Percentiles rank a stretch among this genome's conserved stretches.
Evolutionary conservation across 768 basidiomycete genomes (phyloP).

Genomic region (Macrolepiota fuliginosa): DNA sequence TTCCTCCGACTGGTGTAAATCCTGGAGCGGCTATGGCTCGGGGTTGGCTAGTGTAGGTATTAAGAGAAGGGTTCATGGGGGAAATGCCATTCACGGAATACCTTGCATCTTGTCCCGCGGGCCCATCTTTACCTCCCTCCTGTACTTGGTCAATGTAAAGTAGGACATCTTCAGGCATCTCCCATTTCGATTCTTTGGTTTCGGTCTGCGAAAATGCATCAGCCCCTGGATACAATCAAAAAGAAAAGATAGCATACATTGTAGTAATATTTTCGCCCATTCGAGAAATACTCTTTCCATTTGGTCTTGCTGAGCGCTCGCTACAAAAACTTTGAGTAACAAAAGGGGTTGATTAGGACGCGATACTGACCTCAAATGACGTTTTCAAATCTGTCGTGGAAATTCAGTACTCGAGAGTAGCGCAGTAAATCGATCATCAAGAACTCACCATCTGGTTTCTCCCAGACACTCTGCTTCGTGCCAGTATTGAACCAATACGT

Average conservation of each 20-base stretch:
- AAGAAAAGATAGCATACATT: constrained; percentile 49
- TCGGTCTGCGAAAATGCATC: constrained; percentile 51
- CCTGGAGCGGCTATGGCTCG: constrained; percentile 37
- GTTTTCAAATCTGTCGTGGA: constrained; percentile 71
- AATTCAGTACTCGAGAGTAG: not conserved
- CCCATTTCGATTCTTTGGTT: constrained; percentile 95
- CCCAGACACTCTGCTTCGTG: constrained; percentile 93
- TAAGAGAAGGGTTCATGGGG: constrained; percentile 16
- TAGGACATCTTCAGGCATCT: constrained; percentile 90
- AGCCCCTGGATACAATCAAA: constrained; percentile 1
- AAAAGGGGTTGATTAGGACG: constrained; percentile 10
- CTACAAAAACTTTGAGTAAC: constrained; percentile 34
- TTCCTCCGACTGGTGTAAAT: constrained; percentile 39
- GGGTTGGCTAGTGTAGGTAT: constrained; percentile 16
- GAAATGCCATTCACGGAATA: constrained; percentile 26
- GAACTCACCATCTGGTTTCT: constrained; percentile 87
- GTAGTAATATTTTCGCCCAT: constrained; percentile 89
- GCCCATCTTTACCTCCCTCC: constrained; percentile 50
- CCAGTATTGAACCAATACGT: constrained; percentile 96
- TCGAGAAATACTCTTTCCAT: constrained; percentile 97
- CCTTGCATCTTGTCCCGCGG: constrained; percentile 15
- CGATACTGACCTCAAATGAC: constrained; percentile 72
- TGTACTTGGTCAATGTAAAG: constrained; percentile 85
- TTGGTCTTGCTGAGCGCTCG: constrained; percentile 84
- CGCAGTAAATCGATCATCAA: not conserved